Evolutionary conservation across 345 rosid species (phyloP).

Genomic region (Boechera stricta): DNA sequence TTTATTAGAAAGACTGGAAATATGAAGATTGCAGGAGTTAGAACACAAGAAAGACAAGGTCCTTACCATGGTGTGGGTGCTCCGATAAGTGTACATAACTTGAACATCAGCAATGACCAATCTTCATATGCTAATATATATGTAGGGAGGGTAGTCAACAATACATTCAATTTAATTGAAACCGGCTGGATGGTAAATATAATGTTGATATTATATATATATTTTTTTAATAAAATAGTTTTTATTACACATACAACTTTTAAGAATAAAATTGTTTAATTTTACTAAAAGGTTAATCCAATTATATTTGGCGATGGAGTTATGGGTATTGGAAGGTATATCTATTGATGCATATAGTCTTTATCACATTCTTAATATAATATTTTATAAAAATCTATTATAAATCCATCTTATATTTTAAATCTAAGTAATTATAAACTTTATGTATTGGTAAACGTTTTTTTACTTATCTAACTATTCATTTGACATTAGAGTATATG

Average conservation of each 20-base stretch:
- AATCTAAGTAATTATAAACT: no score
- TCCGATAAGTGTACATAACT: not conserved
- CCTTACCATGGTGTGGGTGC: not conserved
- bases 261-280: not conserved
- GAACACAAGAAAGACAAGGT: not conserved
- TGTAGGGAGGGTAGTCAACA: not conserved
- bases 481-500: no score
- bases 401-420: not conserved
- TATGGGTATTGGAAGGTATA: not conserved
- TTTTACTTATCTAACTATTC: no score
- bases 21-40: conserved; percentile 18
- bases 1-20: not conserved
- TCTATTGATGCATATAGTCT: not conserved
- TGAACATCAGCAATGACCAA: not conserved
- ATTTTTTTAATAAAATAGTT: not conserved
- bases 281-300: not conserved
- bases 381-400: not conserved
- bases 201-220: not conserved
- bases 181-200: conserved; percentile 3
- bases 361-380: no score
- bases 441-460: no score
- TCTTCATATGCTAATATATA: not conserved
- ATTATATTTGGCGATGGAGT: not conserved
- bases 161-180: not conserved
- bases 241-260: no score